Base-by-base conservation (phyloP, 768 basidiomycete species). In the Rossbeevera mucosa region DNA sequence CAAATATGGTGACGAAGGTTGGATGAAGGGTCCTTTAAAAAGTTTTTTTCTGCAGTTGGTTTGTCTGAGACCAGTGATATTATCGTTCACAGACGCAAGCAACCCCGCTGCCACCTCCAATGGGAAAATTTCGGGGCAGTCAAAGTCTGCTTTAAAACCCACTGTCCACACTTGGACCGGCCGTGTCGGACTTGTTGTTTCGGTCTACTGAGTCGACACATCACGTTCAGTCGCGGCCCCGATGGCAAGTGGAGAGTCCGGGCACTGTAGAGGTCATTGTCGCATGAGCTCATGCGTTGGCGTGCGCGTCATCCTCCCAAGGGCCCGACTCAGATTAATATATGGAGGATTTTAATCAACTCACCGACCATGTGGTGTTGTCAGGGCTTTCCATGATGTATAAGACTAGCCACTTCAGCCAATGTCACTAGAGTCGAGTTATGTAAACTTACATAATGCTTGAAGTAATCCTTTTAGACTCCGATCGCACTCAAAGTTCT, bases 331-430 rank as follows among this genome's bases (percentile, higher is more conserved):
- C 44, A 36, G n/a, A 48, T 44, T 51, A 30, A 61, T 48, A 48
- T n/a, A n/a, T n/a, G 47, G 44, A 59, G 55, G 62, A 53, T 5
- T 36, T 22, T 6, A 55, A 53, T 64, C 51, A 53, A 50, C 38
- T 53, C 38, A 21, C 62, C 58, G 62, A 57, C 52, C 53, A 59
- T 54, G 44, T 43, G 43, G 43, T 30, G 42, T 45, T 44, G 31
- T 36, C 50, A 48, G 55, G 55, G 55, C 22, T 50, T 26, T 26
- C 8, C 25, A 25, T 25, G n/a, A 13, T 31, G 40, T 21, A 5
- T 22, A 44, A 25, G 47, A 44, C 53, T 31, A 44, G 42, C 29
- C 41, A 20, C 16, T 29, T 22, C 54, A 47, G 47, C 25, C 38
- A 56, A 33, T 7, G 25, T 20, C 36, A 14, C 36, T 18, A 18